A percentile compares a stretch with the other conserved stretches of the same genome.
Evolutionary conservation across 176 grass and related monocot genomes (phyloP).

Genomic region (Luzula sylvatica): DNA sequence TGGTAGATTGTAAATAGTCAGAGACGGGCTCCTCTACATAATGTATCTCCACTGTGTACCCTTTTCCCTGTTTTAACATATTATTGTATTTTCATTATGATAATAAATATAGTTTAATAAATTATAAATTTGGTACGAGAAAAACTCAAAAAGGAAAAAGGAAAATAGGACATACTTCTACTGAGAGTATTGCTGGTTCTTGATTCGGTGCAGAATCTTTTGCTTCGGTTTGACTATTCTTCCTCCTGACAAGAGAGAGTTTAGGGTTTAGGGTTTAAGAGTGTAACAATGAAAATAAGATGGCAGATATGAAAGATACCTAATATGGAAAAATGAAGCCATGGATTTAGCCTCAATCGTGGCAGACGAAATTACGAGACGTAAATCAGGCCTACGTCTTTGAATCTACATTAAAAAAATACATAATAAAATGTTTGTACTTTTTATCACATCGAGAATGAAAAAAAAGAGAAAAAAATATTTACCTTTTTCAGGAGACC

Average conservation of each 20-base stretch:
- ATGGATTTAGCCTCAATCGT: slow-evolving; percentile 99
- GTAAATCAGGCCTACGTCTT: slow-evolving; percentile 59
- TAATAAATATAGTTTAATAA: neutral
- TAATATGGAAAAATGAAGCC: slow-evolving; percentile 82
- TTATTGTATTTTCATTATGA: slow-evolving; percentile 2
- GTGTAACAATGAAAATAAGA: neutral
- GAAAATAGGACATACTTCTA: slow-evolving; percentile 79
- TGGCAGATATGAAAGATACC: slow-evolving; percentile 34
- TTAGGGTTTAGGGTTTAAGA: too few relatives aligned
- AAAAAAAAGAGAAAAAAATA: slow-evolving; percentile 18
- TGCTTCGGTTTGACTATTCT: slow-evolving; percentile 30
- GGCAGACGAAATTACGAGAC: slow-evolving; percentile 86
- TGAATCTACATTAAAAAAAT: slow-evolving; percentile 54
- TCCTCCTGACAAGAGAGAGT: slow-evolving; percentile 36
- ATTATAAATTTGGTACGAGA: neutral
- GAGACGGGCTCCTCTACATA: slow-evolving; percentile 90
- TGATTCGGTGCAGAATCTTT: slow-evolving; percentile 45
- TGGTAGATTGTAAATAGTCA: slow-evolving; percentile 67
- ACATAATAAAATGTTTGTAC: slow-evolving; percentile 1
- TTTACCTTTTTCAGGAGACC: slow-evolving; percentile 91
- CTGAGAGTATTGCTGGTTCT: slow-evolving; percentile 88
- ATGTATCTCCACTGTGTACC: slow-evolving; percentile 74
- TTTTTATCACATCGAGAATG: slow-evolving; percentile 2
- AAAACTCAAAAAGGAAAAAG: neutral
- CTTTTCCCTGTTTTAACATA: slow-evolving; percentile 68